Evolutionary conservation across 176 grass and related monocot species (phyloP).

Genomic region (Cenchrus americanus): DNA sequence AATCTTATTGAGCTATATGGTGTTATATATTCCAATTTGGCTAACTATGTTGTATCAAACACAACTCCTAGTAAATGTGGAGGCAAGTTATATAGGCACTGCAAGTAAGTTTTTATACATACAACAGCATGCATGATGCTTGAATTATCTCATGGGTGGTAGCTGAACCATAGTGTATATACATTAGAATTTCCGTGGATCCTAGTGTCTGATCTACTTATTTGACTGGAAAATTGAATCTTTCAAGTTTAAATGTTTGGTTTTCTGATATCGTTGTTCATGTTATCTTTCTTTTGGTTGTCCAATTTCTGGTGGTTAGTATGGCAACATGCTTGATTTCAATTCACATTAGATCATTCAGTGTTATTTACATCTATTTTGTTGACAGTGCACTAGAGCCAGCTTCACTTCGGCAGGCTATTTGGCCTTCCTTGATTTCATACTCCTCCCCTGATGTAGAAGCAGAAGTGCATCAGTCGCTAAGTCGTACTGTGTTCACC

Average conservation of each 20-base stretch:
- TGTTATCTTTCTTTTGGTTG: neutral
- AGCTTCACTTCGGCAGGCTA: conserved; percentile 65
- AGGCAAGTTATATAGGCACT: neutral
- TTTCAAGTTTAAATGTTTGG: neutral
- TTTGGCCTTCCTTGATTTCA: conserved; percentile 81
- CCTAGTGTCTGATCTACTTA: neutral
- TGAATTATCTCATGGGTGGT: neutral
- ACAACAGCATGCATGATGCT: conserved; percentile 15
- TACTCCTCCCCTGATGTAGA: conserved; percentile 76
- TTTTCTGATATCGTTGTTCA: neutral
- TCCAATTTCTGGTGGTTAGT: conserved; percentile 10
- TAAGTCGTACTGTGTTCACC: conserved; percentile 71
- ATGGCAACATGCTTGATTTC: neutral
- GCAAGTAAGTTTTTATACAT: neutral
- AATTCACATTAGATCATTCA: conserved; percentile 4
- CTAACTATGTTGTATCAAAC: neutral
- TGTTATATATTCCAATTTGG: conserved; percentile 15
- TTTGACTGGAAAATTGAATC: neutral
- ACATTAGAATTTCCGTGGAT: neutral
- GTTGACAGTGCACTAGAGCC: conserved; percentile 76
- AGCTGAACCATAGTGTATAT: neutral
- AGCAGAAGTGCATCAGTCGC: conserved; percentile 66
- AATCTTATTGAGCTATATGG: conserved; percentile 4
- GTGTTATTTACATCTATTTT: conserved; percentile 38
- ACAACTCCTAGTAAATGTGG: neutral